A percentile compares a stretch with the other conserved stretches of the same genome.
phyloP scores from a whole-genome alignment of 2,329 filamentous ascomycete species.

The Venturia carpophila region DNA sequence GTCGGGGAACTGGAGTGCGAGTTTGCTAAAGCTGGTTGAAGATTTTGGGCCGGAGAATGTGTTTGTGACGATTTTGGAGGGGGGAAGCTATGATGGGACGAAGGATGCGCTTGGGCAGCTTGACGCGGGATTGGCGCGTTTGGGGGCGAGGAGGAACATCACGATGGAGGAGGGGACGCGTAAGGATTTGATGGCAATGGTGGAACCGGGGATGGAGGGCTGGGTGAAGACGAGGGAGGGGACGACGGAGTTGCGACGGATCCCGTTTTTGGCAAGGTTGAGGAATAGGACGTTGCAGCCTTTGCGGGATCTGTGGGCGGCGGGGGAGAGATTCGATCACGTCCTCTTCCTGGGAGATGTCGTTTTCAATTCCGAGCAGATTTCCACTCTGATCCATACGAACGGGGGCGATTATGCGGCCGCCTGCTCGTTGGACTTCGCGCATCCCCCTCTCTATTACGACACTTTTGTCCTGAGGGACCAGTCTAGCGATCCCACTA shows the following conservation, averaged over 20 bases:
- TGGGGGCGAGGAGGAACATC: conserved; percentile 49
- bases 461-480: conserved; percentile 58
- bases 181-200: conserved; percentile 44
- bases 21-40: conserved; percentile 49
- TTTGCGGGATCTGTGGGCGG: conserved; percentile 42
- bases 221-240: conserved; percentile 53
- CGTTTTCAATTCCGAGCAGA: conserved; percentile 52
- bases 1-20: conserved; percentile 50
- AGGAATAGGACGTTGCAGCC: conserved; percentile 58
- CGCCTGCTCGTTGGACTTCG: conserved; percentile 55
- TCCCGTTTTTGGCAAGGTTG: conserved; percentile 58
- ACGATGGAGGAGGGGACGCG: conserved; percentile 53
- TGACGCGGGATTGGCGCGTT: conserved; percentile 44
- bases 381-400: conserved; percentile 49
- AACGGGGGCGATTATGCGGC: conserved; percentile 53
- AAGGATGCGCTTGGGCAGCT: conserved; percentile 54
- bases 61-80: conserved; percentile 60
- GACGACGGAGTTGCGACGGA: conserved; percentile 52
- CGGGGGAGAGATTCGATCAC: conserved; percentile 50
- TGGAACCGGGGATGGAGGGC: conserved; percentile 43
- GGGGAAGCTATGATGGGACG: conserved; percentile 61
- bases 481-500: conserved; percentile 38
- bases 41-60: conserved; percentile 56
- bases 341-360: conserved; percentile 58
- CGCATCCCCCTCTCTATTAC: conserved; percentile 47